Percentiles rank a stretch among this genome's conserved stretches.
phyloP scores from a whole-genome alignment of 306 rosid genomes.

The Bauhinia variegata region DNA sequence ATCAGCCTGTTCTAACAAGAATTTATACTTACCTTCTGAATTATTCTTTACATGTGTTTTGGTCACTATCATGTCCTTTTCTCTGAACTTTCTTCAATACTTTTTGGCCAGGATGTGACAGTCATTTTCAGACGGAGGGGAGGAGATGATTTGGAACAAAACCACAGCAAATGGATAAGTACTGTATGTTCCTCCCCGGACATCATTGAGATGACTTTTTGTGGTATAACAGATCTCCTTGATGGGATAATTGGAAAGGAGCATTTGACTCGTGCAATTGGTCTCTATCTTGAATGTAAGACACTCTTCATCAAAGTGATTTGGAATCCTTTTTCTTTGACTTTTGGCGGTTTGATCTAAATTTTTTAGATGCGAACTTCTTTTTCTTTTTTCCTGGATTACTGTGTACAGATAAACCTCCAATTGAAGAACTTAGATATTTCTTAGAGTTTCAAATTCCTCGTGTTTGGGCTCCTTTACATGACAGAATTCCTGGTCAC shows the following conservation, averaged over 20 bases:
- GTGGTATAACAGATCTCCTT: constrained; percentile 69
- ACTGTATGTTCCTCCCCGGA: constrained; percentile 71
- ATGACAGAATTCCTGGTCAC: constrained; percentile 67
- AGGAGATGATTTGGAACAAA: constrained; percentile 87
- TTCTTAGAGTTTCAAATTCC: constrained; percentile 93
- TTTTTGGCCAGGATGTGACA: constrained; percentile 67
- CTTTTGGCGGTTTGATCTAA: constrained; percentile 21
- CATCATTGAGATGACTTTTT: constrained; percentile 73
- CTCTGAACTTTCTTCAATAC: constrained; percentile 33
- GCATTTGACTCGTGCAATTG: constrained; percentile 67
- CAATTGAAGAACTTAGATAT: constrained; percentile 88
- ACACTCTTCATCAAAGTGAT: constrained; percentile 20
- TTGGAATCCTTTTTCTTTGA: background rate
- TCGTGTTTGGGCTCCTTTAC: constrained; percentile 81
- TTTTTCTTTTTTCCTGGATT: constrained; percentile 10
- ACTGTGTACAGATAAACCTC: constrained; percentile 78
- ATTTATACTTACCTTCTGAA: constrained; percentile 14
- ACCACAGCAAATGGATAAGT: constrained; percentile 65
- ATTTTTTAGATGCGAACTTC: constrained; percentile 6
- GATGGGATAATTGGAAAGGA: constrained; percentile 65
- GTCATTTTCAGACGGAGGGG: constrained; percentile 90
- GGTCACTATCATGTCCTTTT: constrained; percentile 20
- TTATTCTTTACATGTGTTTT: background rate
- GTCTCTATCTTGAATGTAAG: constrained; percentile 91
- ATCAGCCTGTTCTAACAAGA: constrained; percentile 1